Evolutionary conservation across 129 eudicot genomes (phyloP).

Genomic region (Tagetes patula): DNA sequence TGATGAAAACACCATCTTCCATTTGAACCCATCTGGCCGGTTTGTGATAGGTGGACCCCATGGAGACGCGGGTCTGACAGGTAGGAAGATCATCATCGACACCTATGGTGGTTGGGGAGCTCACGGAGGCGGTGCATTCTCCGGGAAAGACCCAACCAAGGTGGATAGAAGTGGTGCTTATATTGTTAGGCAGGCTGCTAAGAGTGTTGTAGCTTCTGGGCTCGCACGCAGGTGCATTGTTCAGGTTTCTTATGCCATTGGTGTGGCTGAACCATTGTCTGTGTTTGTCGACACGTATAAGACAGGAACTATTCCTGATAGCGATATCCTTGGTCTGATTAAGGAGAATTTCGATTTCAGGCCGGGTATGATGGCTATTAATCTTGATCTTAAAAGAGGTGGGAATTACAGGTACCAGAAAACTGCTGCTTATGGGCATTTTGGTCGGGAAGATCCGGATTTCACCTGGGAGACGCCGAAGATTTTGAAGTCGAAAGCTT

Average conservation of each 20-base stretch:
- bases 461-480: constrained; percentile 83
- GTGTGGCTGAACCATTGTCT: constrained; percentile 72
- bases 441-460: constrained; percentile 72
- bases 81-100: constrained; percentile 55
- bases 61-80: constrained; percentile 60
- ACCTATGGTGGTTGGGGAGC: constrained; percentile 46
- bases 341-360: constrained; percentile 74
- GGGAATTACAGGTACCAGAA: constrained; percentile 76
- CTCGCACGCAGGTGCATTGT: constrained; percentile 74
- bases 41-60: constrained; percentile 66
- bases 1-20: constrained; percentile 62
- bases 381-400: constrained; percentile 68
- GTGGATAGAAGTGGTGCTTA: constrained; percentile 76
- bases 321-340: constrained; percentile 56
- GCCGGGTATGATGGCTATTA: constrained; percentile 74
- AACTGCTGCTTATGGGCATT: constrained; percentile 79
- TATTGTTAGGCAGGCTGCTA: constrained; percentile 74
- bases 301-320: constrained; percentile 67
- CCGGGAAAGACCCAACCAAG: constrained; percentile 69
- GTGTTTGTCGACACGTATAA: constrained; percentile 71
- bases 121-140: constrained; percentile 65
- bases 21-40: constrained; percentile 56
- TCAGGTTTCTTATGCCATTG: constrained; percentile 73
- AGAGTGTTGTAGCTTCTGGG: constrained; percentile 69
- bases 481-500: constrained; percentile 61